These are phyloP conservation scores for Peronospora tabacina DNA, from an alignment of 352 stramenopile genomes.

Conservation along the genomic window DNA sequence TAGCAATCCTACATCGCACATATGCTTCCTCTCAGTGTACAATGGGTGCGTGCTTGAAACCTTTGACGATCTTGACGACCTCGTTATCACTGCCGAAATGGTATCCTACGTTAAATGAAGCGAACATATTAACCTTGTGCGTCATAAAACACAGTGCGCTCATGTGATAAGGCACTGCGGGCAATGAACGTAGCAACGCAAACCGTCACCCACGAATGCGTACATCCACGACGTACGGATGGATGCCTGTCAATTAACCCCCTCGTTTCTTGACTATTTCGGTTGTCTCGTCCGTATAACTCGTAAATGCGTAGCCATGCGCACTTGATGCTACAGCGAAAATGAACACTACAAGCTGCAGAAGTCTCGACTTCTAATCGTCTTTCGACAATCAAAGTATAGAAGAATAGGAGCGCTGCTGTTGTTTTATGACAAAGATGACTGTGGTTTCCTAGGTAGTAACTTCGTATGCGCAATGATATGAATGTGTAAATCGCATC, in stretches of 20 bases:
- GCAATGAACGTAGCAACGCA: conserved; percentile 58
- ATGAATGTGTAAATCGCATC: neutral
- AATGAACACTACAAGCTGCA: too few species aligned
- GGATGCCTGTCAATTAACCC: conserved; percentile 29
- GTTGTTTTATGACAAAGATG: neutral
- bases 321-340: too few species aligned
- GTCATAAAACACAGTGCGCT: conserved; percentile 57
- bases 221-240: conserved; percentile 49
- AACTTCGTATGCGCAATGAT: neutral
- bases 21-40: conserved; percentile 25
- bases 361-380: too few species aligned
- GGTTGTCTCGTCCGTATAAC: neutral
- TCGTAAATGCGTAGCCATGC: conserved; percentile 15
- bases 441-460: neutral
- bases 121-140: conserved; percentile 20
- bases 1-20: conserved; percentile 38
- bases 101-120: conserved; percentile 22
- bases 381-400: neutral
- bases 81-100: conserved; percentile 21
- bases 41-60: conserved; percentile 21
- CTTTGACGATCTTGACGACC: conserved; percentile 20
- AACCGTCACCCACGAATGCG: conserved; percentile 41
- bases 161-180: conserved; percentile 60
- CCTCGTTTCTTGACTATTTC: conserved; percentile 2
- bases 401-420: neutral